Base-by-base conservation (phyloP, 208 protist species). In the Leishmania mexicana region DNA sequence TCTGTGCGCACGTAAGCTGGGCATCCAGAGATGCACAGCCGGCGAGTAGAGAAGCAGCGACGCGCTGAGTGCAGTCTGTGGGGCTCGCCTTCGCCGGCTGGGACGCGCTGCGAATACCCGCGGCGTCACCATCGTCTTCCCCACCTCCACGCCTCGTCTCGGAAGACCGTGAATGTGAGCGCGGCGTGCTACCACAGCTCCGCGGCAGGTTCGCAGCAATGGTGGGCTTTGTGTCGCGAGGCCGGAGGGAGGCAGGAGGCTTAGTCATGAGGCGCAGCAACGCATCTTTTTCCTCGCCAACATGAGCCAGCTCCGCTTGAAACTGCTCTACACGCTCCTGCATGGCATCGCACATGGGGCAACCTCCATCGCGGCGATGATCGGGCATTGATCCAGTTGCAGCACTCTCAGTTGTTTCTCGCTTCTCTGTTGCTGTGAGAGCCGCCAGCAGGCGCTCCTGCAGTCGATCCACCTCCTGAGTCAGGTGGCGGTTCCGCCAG, bases 21-120 rank as follows among this genome's bases (percentile, higher is more conserved):
- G 81, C 76, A 28, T 84, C 75, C 19, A 96, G 58, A 19, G 93
- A 90, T 40, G 87, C 76, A 53, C 93, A 96, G 8, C 93, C 93
- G 38, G 83, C 60, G 10, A 88, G 77, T 24, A 96, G 80, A 19
- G 90, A 83, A 3, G 83, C 75, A 31, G 83, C 62, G 13, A 91
- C 88, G 11, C 62, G 40, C 53, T 62, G 78, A 28, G 67, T 72
- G 67, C 38, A 47, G 8, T 4, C 40, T 19, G 19, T 47, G 67
- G 21, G 40, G 2, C 19, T 47, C 38, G 17, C 19, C 40, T 72
- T 42, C 67, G 67, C 67, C 11, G 21, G 67, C 6, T 42, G 31
- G 21, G 21, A n/a, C 3, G 17, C 24, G 40, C 67, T 72, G 17
- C 40, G 67, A 24, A 13, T 24, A 49, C 40, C 11, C 45, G 11